Evolutionary conservation across 371 early-diverging fungal species (phyloP), one percentile per base, ranked within the genome.

Genomic region (Capillidium heterosporum): DNA sequence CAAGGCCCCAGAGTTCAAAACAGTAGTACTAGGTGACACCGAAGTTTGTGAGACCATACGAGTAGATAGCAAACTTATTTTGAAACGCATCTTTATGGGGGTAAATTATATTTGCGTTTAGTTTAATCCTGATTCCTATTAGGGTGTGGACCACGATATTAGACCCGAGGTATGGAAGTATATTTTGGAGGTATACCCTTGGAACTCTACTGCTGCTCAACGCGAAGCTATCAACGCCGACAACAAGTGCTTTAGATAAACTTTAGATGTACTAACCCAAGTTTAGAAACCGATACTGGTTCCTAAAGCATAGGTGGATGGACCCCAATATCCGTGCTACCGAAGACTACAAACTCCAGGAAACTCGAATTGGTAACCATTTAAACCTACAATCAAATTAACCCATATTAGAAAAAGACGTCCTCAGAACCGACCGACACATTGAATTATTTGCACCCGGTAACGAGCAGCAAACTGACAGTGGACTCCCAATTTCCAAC

Each of bases 91-190:
- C 1, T 91, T 88, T 59, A 62, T 65, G n/a, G 82, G 78, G n/a
- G 72, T 67, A 53, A 21, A 10, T 44, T 57, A 32, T 24, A 52
- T 17, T 26, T 26, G 5, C 48, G 2, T n/a, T 56, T 27, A 50
- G n/a, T 56, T 40, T 17, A 46, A 7, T 29, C 4, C 21, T 11
- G 42, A 27, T 27, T 53, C 17, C 10, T 5, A 24, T 41, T 28
- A 71, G 58, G 88, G 95, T 0, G 62, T 90, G 0, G 84, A 89
- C 21, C 74, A 75, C 24, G 89, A 89, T 58, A 75, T 91, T 48
- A 78, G 92, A 2, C 76, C 83, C 21, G 81, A 85, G 52, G 89
- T 88, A 2, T 95, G 91, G 92, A 88, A 85, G 64, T 95, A 82
- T 57, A 65, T 95, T 31, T 63, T 93, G 32, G 81, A 77, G 0